Percentiles rank a stretch among this genome's conserved stretches.
phyloP scores from a whole-genome alignment of 352 stramenopile species.

The Thalassiosira exigua region DNA sequence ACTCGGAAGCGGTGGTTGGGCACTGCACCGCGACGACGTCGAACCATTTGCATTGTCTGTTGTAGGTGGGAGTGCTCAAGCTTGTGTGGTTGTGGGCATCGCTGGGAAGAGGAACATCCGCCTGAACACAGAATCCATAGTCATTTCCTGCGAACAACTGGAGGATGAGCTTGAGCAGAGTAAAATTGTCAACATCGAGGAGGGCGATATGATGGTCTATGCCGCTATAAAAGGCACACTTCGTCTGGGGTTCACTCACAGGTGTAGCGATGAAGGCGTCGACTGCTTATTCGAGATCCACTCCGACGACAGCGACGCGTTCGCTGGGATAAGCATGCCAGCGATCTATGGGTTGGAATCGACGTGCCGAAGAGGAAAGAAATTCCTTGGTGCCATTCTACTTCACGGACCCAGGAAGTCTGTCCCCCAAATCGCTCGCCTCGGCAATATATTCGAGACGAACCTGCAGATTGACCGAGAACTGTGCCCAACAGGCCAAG shows the following conservation, averaged over 20 bases:
- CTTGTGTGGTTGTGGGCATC: constrained; percentile 21
- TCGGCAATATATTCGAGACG: constrained; percentile 26
- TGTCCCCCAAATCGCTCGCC: not conserved
- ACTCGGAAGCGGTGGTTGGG: not conserved
- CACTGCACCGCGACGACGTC: not conserved
- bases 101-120: constrained; percentile 1
- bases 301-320: constrained; percentile 22
- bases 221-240: not conserved
- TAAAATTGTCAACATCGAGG: constrained; percentile 11
- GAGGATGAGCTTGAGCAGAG: not conserved
- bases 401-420: constrained; percentile 16
- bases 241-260: constrained; percentile 25
- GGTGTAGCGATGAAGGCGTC: constrained; percentile 11
- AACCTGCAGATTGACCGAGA: constrained; percentile 10
- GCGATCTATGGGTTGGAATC: constrained; percentile 18
- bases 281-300: constrained; percentile 11
- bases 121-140: constrained; percentile 19
- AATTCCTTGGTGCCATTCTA: constrained; percentile 12
- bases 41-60: not conserved
- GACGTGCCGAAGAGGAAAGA: constrained; percentile 8
- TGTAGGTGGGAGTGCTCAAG: constrained; percentile 14
- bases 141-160: not conserved
- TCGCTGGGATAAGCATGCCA: constrained; percentile 16
- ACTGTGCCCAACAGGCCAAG: constrained; percentile 16
- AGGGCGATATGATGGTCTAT: constrained; percentile 28